Percentiles rank a stretch among this genome's conserved stretches.
phyloP scores from a whole-genome alignment of 2,329 filamentous ascomycete genomes.

The Fonsecaea monophora region DNA sequence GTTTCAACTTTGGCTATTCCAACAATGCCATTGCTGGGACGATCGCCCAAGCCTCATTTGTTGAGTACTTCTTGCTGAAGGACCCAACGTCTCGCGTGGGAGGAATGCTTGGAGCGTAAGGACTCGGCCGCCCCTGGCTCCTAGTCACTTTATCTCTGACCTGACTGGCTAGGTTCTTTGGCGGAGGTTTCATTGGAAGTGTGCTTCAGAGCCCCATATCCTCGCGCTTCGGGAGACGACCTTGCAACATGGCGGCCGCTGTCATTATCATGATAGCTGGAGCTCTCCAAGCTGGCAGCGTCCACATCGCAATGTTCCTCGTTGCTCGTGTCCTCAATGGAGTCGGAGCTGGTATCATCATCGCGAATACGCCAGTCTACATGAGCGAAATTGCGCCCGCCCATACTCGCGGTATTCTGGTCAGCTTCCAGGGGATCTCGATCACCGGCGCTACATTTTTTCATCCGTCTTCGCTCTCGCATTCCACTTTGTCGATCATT shows the following conservation, averaged over 20 bases:
- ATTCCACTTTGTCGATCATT: constrained; percentile 14
- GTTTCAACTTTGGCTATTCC: constrained; percentile 29
- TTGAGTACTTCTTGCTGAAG: constrained; percentile 40
- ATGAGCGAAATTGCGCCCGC: constrained; percentile 25
- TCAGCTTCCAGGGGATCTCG: constrained; percentile 19
- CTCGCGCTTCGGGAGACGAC: constrained; percentile 45
- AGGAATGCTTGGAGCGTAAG: constrained; percentile 26
- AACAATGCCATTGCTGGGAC: constrained; percentile 29
- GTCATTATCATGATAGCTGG: constrained; percentile 45
- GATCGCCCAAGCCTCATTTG: constrained; percentile 52
- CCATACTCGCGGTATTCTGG: constrained; percentile 25
- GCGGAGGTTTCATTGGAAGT: constrained; percentile 20
- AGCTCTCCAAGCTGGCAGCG: constrained; percentile 47
- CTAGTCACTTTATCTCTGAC: background rate
- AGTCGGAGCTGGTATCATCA: constrained; percentile 43
- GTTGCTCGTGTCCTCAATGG: constrained; percentile 52
- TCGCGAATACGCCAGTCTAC: constrained; percentile 24
- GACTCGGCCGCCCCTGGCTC: background rate
- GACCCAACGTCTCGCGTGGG: constrained; percentile 17
- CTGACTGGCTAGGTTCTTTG: constrained; percentile 19
- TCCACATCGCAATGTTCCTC: constrained; percentile 26
- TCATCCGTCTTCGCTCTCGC: constrained; percentile 15
- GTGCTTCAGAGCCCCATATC: constrained; percentile 20
- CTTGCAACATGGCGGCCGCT: constrained; percentile 46
- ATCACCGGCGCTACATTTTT: constrained; percentile 25